Conservation (phyloP, 176 grass and related monocot species). For the Olyra latifolia region DNA sequence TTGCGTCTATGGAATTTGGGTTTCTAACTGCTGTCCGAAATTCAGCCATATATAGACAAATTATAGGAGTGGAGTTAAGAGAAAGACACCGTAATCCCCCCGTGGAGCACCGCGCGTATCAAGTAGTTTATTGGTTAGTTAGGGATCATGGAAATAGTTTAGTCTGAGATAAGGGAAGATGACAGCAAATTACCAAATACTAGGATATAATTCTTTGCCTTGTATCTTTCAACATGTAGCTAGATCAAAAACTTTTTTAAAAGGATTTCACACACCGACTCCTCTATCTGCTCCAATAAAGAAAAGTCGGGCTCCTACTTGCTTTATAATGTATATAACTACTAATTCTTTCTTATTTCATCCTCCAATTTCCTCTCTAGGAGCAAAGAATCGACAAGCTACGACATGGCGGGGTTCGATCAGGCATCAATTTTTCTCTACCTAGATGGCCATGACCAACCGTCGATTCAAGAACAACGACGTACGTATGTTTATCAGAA, state of each 20-base stretch:
- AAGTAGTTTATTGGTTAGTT: slow-evolving; percentile 57
- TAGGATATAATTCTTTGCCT: slow-evolving; percentile 46
- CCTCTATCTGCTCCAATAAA: slow-evolving; percentile 56
- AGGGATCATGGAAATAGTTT: slow-evolving; percentile 41
- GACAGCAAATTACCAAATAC: slow-evolving; percentile 28
- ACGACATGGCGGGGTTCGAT: slow-evolving; percentile 74
- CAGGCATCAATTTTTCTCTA: slow-evolving; percentile 62
- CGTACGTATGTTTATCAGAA: slow-evolving; percentile 47
- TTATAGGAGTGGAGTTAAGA: background rate
- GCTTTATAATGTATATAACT: slow-evolving; percentile 23
- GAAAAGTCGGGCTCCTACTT: slow-evolving; percentile 30
- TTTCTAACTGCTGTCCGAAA: slow-evolving; percentile 8
- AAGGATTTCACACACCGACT: slow-evolving; percentile 49
- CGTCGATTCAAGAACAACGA: slow-evolving; percentile 57
- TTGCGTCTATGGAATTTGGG: background rate
- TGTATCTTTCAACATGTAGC: slow-evolving; percentile 55
- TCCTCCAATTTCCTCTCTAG: slow-evolving; percentile 38
- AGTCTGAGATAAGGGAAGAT: slow-evolving; percentile 36
- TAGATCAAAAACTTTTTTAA: slow-evolving; percentile 35
- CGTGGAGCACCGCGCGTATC: background rate
- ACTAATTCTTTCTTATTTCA: slow-evolving; percentile 34
- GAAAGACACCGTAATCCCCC: background rate
- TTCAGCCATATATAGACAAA: background rate
- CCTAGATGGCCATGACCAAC: slow-evolving; percentile 58
- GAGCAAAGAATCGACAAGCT: slow-evolving; percentile 59